Conservation (phyloP, 345 rosid genomes). For the Noccaea caerulescens region DNA sequence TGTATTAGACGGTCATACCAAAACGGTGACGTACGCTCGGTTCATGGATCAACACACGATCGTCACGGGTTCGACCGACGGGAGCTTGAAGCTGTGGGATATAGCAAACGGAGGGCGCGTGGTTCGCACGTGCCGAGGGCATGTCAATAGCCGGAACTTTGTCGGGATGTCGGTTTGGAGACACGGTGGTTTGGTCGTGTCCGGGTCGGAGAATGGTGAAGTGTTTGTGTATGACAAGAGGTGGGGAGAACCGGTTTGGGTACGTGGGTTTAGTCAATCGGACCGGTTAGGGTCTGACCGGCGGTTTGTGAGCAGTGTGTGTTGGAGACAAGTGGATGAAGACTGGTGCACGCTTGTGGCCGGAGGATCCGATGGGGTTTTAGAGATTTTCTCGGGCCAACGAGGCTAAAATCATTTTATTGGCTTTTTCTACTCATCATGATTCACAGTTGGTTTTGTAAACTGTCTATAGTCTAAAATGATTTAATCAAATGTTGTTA, state of each 20-base stretch:
- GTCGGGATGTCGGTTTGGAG: conserved; percentile 86
- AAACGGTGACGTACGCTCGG: conserved; percentile 70
- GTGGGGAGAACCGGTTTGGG: conserved; percentile 87
- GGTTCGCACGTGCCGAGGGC: conserved; percentile 70
- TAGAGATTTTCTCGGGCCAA: conserved; percentile 60
- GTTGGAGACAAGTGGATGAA: conserved; percentile 74
- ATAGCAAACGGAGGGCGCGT: conserved; percentile 17
- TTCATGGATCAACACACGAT: conserved; percentile 52
- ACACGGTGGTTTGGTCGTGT: conserved; percentile 68
- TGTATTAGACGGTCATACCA: conserved; percentile 62
- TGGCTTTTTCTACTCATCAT: neutral
- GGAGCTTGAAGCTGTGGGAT: conserved; percentile 76
- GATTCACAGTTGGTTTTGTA: conserved; percentile 20
- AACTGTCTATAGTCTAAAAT: conserved; percentile 1
- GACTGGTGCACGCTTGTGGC: conserved; percentile 70
- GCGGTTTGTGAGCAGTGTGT: conserved; percentile 77
- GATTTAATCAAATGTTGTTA: neutral
- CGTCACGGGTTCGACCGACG: conserved; percentile 69
- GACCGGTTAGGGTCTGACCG: conserved; percentile 19
- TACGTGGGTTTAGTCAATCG: conserved; percentile 45
- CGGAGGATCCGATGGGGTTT: conserved; percentile 80
- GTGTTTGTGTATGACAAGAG: conserved; percentile 78
- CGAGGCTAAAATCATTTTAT: conserved; percentile 32
- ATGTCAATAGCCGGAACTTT: conserved; percentile 69
- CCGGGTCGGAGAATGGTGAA: conserved; percentile 79